Evolutionary conservation across 2,329 filamentous ascomycete genomes (phyloP), one percentile per base, ranked within the genome.

Genomic region (Talaromyces atroroseus): DNA sequence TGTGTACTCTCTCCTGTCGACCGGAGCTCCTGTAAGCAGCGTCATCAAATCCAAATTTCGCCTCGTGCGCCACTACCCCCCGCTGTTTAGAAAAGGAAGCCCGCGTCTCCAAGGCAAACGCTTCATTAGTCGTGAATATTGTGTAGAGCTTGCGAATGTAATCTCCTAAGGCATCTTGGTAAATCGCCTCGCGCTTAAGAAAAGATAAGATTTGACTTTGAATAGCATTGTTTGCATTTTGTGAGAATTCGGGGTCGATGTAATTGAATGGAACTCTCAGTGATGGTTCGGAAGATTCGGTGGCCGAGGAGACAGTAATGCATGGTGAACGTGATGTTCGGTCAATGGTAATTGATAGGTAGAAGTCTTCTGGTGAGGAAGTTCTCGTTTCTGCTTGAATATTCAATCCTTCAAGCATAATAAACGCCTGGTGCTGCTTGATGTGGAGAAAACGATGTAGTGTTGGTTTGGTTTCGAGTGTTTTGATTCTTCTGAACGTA

Each of bases 11-110:
- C 42, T 74, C 69, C 59, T 89, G 85, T 1, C 86, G 80, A n/a
- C 78, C 78, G 1, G 77, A 76, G 64, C 81, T 86, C 55, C 80
- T 79, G 70, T 82, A 85, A 0, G 86, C 85, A 2, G 86, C 85
- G 71, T 89, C 85, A 70, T 89, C 87, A 72, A 89, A 87, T 58
- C 82, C 81, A 63, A 88, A 82, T 49, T 77, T 75, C 1, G 85
- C 80, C 40, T 73, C 74, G 32, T 78, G 77, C 16, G 85, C 71
- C 52, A 80, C 74, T 0, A 88, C 63, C 1, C 67, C 65, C 18
- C 76, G 74, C 11, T 73, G 67, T 12, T 65, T 54, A 1, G 67
- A 58, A 20, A 80, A 64, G 1, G 77, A 74, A 58, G 83, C 68
- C 26, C 71, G 72, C 16, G 80, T 78, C 59, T 82, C 78, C 1